Base-by-base conservation (phyloP, 768 basidiomycete genomes). In the Tricholoma saponaceum region DNA sequence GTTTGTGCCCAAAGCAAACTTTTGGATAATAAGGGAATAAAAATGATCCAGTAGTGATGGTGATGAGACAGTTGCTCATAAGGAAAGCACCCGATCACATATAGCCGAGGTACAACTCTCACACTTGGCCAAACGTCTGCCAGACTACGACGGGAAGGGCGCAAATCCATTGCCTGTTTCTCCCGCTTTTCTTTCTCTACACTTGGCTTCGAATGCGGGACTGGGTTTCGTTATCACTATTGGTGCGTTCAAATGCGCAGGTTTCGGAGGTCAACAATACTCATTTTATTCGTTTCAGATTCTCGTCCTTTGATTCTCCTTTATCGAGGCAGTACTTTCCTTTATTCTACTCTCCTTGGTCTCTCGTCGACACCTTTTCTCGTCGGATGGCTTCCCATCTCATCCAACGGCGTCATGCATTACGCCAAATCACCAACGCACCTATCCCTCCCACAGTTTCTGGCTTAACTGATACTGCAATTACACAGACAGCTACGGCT, bases 241-340 rank as follows among this genome's bases (percentile, higher is more conserved):
- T 32, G 35, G 49, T 54, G 35, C 22, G 60, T 54, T 56, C 39
- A 25, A 39, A 28, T 8, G 18, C 28, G 39, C n/a, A n/a, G 23
- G 16, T 20, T 46, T 33, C 10, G n/a, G 46, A 5, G 18, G 39
- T 57, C 60, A 13, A 49, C 30, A 18, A 58, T 20, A 51, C 54
- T 63, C 58, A 60, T 50, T 39, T 25, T 25, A 10, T 43, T 41
- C 53, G 49, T 47, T 44, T 55, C 56, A 64, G 60, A 58, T 47
- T 58, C 50, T 64, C 60, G 60, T 64, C 28, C 44, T 55, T 46
- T 50, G 33, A 41, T 57, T 47, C 53, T 52, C 46, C 57, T 55
- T 41, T 37, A 39, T 26, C 52, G 57, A 64, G 60, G 64, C 60
- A 64, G 54, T 65, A 57, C 66, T 58, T 62, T 67, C 64, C 60